Evolutionary conservation across 2,329 filamentous ascomycete species (phyloP), one percentile per base, ranked within the genome.

Genomic region (Aspergillus viridinutans): DNA sequence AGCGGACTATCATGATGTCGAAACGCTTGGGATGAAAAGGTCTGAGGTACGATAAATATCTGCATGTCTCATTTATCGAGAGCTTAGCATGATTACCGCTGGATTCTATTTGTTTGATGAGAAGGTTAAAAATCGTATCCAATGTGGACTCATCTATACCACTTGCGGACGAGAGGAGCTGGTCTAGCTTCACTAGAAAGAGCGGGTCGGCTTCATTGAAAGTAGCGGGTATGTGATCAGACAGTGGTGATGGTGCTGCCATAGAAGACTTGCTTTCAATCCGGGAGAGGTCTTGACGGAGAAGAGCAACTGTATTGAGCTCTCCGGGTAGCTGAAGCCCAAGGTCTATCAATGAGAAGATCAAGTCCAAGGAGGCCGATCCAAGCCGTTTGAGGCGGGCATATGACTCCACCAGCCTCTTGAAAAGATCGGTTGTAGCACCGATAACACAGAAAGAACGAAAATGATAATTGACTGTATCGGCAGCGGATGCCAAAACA

Each of bases 401-500:
- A 60, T 78, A 78, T 2, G 72, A 68, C 58, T 74, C 72, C 29
- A 74, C 65, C 26, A 78, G 65, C 50, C 67, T 72, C 49, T 68
- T 71, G 57, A 79, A 80, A 10, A 80, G 64, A 58, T 76, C 72
- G 7, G 69, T 66, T 10, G 74, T 70, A 17, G 78, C 78, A 40
- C 78, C 78, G 28, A 80, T 82, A 2, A 82, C 78, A 54, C 76
- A 78, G 52, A 87, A 81, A n/a, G 78, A 73, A 52, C 80, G 75
- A 51, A 79, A 74, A 64, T 87, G 80, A 61, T 77, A 77, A 57
- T 80, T 79, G 14, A 85, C 68, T 0, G 84, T 86, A 62, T 86
- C 83, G 2, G 79, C 77, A 48, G 81, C 78, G 26, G 83, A 83
- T n/a, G 84, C 81, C 35, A 89, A 77, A 20, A 88, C 75, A 10